Evolutionary conservation across 306 rosid genomes (phyloP), one percentile per base, ranked within the genome.

Genomic region (Lupinus albus): DNA sequence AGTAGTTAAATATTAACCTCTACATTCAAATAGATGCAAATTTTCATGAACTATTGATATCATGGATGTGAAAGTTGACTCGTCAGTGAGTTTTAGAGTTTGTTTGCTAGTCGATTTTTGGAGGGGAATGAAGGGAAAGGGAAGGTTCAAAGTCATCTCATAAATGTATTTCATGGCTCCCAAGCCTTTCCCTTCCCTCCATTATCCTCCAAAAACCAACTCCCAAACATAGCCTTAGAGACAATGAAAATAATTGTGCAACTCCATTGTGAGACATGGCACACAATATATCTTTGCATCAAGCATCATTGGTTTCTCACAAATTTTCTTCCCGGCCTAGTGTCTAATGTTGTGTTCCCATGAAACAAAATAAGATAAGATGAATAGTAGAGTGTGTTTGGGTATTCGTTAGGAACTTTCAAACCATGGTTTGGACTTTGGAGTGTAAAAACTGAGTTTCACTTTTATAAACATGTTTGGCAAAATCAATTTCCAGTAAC

Each of bases 321-420:
- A 50, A 48, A 16, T 45, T 41, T 44, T 54, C 73, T 55, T 54
- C 12, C 61, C 16, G 1, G 49, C 49, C 16, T 45, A 45, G 49
- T 11, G 30, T 51, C 20, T 21, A 17, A 8, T 16, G 8, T 3
- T 51, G 9, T 6, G 32, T 60, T 18, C 44, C 32, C 30, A 16
- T 33, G 2, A 15, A 36, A n/a, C 30, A 57, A 33, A 33, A 57
- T 11, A 57, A 13, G 17, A 57, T 32, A 33, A 55, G 61, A 12
- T 55, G 61, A 55, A 55, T 8, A 55, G 0, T 38, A 38, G 11
- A 3, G 8, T 7, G 44, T 38, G 11, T 8, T 9, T 33, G 8
- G 38, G 6, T 5, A 33, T 33, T 6, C 1, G 1, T 5, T 33
- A 4, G 38, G 38, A 8, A 33, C 8, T 8, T 33, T 6, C 38